A percentile compares a stretch with the other conserved stretches of the same genome.
phyloP scores from a whole-genome alignment of 208 protist genomes.

The Giardia duodenalis region DNA sequence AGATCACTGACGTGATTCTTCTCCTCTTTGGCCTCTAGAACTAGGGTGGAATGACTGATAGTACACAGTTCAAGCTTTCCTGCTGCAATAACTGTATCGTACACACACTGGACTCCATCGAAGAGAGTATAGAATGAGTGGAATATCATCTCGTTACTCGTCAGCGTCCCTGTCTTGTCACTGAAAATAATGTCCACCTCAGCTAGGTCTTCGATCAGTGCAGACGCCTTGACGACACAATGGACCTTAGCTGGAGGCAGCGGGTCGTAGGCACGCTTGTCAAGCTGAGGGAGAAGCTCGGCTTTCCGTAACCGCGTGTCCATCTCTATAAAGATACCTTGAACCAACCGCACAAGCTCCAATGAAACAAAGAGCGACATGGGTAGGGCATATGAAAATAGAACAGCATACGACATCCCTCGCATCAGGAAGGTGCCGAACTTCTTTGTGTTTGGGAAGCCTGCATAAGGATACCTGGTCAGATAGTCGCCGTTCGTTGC shows the following conservation, averaged over 20 bases:
- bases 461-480: background rate
- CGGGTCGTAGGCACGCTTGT: background rate
- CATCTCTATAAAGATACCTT: background rate
- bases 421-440: background rate
- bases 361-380: background rate
- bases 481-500: background rate
- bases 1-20: background rate
- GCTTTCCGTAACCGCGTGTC: background rate
- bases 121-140: background rate
- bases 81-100: background rate
- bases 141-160: slow-evolving; percentile 78
- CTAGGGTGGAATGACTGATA: no score
- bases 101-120: background rate
- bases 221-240: background rate
- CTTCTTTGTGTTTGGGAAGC: background rate
- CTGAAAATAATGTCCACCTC: slow-evolving; percentile 82
- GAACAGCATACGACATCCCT: background rate
- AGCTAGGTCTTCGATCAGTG: slow-evolving; percentile 72
- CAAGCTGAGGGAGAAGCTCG: background rate
- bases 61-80: background rate
- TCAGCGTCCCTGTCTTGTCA: slow-evolving; percentile 94
- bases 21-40: background rate
- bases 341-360: background rate
- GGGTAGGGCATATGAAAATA: slow-evolving; percentile 12
- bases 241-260: background rate